phyloP scores from a whole-genome alignment of 78 protist genomes.

The Dictyostelium capitatum region DNA sequence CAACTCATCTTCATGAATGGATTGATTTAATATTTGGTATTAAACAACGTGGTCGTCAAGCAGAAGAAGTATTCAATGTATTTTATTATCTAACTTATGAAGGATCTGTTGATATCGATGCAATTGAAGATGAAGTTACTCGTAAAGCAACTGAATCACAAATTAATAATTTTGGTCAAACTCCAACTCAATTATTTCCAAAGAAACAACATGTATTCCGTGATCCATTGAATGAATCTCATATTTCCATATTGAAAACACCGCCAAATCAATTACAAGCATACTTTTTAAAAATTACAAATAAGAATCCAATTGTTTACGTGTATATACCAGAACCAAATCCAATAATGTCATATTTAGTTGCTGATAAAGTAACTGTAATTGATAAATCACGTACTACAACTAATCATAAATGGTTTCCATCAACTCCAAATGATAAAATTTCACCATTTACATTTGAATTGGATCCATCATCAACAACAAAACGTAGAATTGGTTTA shows the following conservation, averaged over 20 bases:
- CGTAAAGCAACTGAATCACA: conserved; percentile 82
- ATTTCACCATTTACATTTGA: conserved; percentile 73
- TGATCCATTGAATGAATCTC: conserved; percentile 53
- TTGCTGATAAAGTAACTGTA: conserved; percentile 37
- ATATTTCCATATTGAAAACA: conserved; percentile 36
- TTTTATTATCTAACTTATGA: conserved; percentile 95
- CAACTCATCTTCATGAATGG: conserved; percentile 95
- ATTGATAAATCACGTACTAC: conserved; percentile 48
- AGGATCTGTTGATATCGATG: conserved; percentile 82
- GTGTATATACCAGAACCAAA: conserved; percentile 51
- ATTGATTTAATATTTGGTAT: conserved; percentile 97
- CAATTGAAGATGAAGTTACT: conserved; percentile 67
- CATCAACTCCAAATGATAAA: conserved; percentile 57
- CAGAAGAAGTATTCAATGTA: conserved; percentile 93
- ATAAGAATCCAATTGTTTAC: conserved; percentile 44
- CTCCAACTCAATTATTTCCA: conserved; percentile 96
- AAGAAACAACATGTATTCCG: conserved; percentile 77
- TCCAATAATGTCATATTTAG: conserved; percentile 36
- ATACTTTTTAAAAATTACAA: conserved; percentile 36
- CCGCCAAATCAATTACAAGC: conserved; percentile 48
- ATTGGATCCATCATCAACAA: conserved; percentile 54
- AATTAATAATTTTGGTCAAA: conserved; percentile 98
- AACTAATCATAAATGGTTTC: conserved; percentile 72
- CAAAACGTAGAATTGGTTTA: conserved; percentile 72
- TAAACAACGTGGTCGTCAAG: conserved; percentile 94